Base-by-base conservation (phyloP, 2,329 filamentous ascomycete genomes). In the Trichoderma koningiopsis region DNA sequence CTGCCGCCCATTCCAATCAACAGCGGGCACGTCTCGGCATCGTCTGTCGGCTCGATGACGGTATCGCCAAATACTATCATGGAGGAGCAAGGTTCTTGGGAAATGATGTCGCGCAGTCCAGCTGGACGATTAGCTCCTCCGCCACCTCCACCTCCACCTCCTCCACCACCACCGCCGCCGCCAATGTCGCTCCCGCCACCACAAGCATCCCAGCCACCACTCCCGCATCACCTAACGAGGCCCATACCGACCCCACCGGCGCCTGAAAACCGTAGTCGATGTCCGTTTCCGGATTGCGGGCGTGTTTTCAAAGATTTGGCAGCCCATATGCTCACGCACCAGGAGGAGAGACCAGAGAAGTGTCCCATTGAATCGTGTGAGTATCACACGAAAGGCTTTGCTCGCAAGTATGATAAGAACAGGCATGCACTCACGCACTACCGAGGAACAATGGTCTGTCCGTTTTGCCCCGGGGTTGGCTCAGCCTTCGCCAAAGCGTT, bases 381-480 rank as follows among this genome's bases (percentile, higher is more conserved):
- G 76, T 98, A 97, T 78, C 92, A 97, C 80, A 86, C 87, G 74
- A 98, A 97, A 79, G 95, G 95, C 0, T 98, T 98, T 76, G 95
- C 95, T 3, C 87, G 95, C 71, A 98, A 98, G 80, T 99, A 98
- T 78, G 96, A 98, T 83, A 97, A 97, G 85, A 98, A 98, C 79
- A 86, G 96, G 14, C 96, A 99, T 78, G 97, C 95, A 1, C 82
- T 98, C 72, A 98, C 95, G 3, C 96, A 98, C 78, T 99, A 98
- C 84, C 97, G 97, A 80, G 95, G 95, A 10, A 97, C 93, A 16
- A 97, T 98, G 94, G 92, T 97, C 8, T 99, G 96, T 76, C 94
- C 94, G 5, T 98, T 98, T 80, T 98, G 96, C 74, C 93, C 94
- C 0, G 93, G 94, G 4, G 91, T 91, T 24, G 94, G 94, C 6